Evolutionary conservation across 768 basidiomycete species (phyloP), one percentile per base, ranked within the genome.

Genomic region (Nidularia pulvinata): DNA sequence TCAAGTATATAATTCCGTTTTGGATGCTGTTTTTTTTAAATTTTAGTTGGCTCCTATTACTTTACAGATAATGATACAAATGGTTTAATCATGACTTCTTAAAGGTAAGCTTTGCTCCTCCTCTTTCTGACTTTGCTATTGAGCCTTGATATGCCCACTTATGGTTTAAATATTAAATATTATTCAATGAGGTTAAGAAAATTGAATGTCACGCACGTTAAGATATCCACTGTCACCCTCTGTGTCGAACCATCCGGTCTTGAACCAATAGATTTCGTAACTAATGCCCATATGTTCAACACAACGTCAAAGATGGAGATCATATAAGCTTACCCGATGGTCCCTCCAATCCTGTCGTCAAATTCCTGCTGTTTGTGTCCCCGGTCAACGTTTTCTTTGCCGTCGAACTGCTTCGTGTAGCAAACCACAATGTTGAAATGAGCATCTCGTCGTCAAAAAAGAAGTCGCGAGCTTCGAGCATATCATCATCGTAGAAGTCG

Each of bases 211-310:
- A 57, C 62, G 42, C 44, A 64, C 64, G 47, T 63, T 65, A 13
- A 64, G 47, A 43, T 56, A 63, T 22, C 62, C 62, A 22, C 62
- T 62, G 47, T 65, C 64, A 4, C 62, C 64, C 14, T 56, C 10
- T 33, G 55, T 57, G 7, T 48, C 44, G 54, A 65, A 62, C 2
- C 57, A 56, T 30, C 64, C 64, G 14, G 54, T 49, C 45, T 50
- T 55, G 52, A 60, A 59, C 59, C 59, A 61, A 48, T 65, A 65
- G 45, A 62, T 57, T 43, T 65, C 64, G 43, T 59, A 63, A n/a
- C 55, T 61, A 50, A 49, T 22, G 45, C 19, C 9, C 13, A 30
- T n/a, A 46, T n/a, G 25, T 46, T 30, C 45, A 46, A 7, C 25
- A 7, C 7, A 46, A 14, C 45, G 14, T 30, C 19, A 30, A 46